Conservation (phyloP, 164 flowering plant genomes). For the Buxus sempervirens region DNA sequence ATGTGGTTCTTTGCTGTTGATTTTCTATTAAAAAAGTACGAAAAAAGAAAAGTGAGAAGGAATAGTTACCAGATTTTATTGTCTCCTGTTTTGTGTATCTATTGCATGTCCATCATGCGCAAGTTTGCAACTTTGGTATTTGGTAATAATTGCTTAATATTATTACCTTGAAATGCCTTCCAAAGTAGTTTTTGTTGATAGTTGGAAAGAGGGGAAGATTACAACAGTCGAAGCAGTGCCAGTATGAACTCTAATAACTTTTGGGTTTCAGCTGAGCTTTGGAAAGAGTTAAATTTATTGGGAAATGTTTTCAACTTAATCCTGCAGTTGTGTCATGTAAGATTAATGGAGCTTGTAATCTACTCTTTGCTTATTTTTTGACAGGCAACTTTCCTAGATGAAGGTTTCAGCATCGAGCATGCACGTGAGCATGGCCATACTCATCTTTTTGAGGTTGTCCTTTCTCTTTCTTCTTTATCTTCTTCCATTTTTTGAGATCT, state of each 20-base stretch:
- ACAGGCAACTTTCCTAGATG: conserved; percentile 93
- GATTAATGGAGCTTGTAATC: too few species aligned
- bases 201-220: neutral
- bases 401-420: conserved; percentile 68
- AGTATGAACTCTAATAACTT: neutral
- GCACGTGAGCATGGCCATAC: conserved; percentile 90
- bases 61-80: too few species aligned
- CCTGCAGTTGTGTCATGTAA: too few species aligned
- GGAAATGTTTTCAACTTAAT: too few species aligned
- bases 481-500: neutral
- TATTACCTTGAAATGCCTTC: neutral
- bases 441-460: conserved; percentile 70
- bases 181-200: neutral
- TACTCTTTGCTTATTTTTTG: conserved; percentile 6
- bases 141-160: neutral
- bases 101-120: neutral
- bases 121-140: neutral
- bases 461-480: neutral
- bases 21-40: too few species aligned
- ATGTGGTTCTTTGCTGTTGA: too few species aligned
- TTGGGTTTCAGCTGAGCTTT: neutral
- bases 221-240: neutral
- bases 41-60: too few species aligned
- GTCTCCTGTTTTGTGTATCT: too few species aligned
- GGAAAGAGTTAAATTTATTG: neutral